phyloP scores from a whole-genome alignment of 352 stramenopile species.

The Pythium dissimile region DNA sequence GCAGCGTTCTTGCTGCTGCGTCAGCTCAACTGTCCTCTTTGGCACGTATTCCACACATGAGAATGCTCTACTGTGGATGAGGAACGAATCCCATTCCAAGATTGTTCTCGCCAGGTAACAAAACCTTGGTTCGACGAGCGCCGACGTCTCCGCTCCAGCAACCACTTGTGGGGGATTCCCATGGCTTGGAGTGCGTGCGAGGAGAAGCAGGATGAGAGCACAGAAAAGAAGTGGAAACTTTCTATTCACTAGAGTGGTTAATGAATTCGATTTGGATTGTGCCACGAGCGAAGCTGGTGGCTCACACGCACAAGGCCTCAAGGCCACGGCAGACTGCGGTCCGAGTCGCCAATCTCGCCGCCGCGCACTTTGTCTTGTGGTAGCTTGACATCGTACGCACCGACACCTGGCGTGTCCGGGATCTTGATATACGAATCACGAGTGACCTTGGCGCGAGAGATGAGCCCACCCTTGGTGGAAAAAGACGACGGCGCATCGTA shows the following conservation, averaged over 20 bases:
- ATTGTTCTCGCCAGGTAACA: not conserved
- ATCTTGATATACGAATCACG: slow-evolving; percentile 43
- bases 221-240: not conserved
- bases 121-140: not conserved
- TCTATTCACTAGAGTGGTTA: slow-evolving; percentile 21
- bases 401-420: slow-evolving; percentile 32
- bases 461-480: slow-evolving; percentile 38
- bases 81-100: no score
- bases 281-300: not conserved
- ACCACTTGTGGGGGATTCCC: slow-evolving; percentile 18
- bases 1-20: no score
- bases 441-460: slow-evolving; percentile 31
- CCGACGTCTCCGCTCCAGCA: not conserved
- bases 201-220: not conserved
- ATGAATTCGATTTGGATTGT: not conserved
- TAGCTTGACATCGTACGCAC: slow-evolving; percentile 43
- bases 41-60: no score
- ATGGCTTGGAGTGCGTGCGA: no score
- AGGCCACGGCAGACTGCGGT: slow-evolving; percentile 33
- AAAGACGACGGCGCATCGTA: slow-evolving; percentile 38
- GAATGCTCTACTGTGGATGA: no score
- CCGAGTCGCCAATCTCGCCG: slow-evolving; percentile 44
- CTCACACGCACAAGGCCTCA: not conserved
- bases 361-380: slow-evolving; percentile 31
- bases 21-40: no score